Evolutionary conservation across 306 rosid species (phyloP), one percentile per base, ranked within the genome.

Genomic region (Purshia tridentata): DNA sequence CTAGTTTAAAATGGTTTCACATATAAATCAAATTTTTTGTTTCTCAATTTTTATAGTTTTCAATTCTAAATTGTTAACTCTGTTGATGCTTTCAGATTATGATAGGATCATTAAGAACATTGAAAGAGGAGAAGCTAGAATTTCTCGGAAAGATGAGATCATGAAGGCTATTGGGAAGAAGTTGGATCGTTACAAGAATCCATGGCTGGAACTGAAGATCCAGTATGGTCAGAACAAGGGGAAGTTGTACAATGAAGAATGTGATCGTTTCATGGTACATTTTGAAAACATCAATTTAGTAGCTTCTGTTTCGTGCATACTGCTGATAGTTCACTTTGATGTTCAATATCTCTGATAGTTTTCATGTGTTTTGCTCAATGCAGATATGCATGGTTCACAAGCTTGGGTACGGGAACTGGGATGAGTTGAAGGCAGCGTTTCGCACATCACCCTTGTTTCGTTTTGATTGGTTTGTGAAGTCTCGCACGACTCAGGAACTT

Each of bases 381-480:
- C 81, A 94, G 99, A 91, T 94, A 70, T 94, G 99, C 86, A 94
- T 88, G 99, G 82, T 91, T 83, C 97, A 94, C 91, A 94, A 94
- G 77, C 97, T 94, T 67, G 99, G 99, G 49, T 94, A 94, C 75
- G 99, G 99, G 58, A 94, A 94, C 84, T 94, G 99, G 99, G 99
- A 94, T 73, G 99, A 91, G 75, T 74, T 94, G 84, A 94, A 94
- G 85, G 99, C 97, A 39, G 97, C 94, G 19, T 94, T 94, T 63
- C 96, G 99, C 52, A 94, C 88, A n/a, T 94, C 99, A 11, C 93
- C 99, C 46, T 76, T 94, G 81, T 94, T 94, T 84, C 99, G 99
- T 60, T 94, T 94, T 84, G 99, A 94, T 85, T 94, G 99, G 99
- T 94, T 94, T 85, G 91, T 94, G 4, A 94, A 94, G 86, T 94